Conservation (phyloP, 371 early-diverging fungal species). For the Parasitella parasitica region DNA sequence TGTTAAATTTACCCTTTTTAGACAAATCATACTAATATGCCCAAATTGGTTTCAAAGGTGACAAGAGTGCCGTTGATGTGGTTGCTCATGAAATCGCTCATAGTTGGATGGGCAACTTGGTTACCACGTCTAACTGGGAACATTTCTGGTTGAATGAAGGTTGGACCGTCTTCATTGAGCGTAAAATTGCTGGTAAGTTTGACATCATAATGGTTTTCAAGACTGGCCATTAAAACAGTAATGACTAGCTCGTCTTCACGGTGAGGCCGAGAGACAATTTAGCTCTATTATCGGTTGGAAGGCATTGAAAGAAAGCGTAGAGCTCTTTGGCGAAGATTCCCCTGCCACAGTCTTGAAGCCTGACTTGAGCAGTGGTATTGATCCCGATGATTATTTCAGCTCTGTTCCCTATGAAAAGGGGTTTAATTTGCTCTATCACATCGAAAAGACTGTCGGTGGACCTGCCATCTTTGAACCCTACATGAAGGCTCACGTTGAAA, state of each 20-base stretch:
- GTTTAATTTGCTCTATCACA: constrained; percentile 88
- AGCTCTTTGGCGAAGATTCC: constrained; percentile 73
- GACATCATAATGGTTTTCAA: background rate
- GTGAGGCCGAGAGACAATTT: constrained; percentile 84
- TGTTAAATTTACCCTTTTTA: background rate
- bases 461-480: constrained; percentile 81
- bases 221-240: background rate
- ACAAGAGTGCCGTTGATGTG: constrained; percentile 94
- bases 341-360: constrained; percentile 81
- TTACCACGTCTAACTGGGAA: constrained; percentile 89
- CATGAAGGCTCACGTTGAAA: constrained; percentile 79
- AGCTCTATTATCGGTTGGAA: constrained; percentile 80
- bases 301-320: constrained; percentile 76
- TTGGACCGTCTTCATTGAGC: constrained; percentile 93
- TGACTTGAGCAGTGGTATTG: constrained; percentile 70
- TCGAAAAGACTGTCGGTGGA: constrained; percentile 89
- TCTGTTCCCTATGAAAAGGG: constrained; percentile 97
- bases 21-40: background rate
- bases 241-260: constrained; percentile 63
- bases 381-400: constrained; percentile 96
- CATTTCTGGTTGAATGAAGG: constrained; percentile 96
- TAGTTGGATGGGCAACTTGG: constrained; percentile 97
- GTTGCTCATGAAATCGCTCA: constrained; percentile 97
- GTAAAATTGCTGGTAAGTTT: constrained; percentile 75
- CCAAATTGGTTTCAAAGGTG: constrained; percentile 38